Percentiles rank a stretch among this genome's conserved stretches.
Evolutionary conservation across 1,284 basidiomycete genomes (phyloP).

Genomic region (Tetrapyrgos nigripes): DNA sequence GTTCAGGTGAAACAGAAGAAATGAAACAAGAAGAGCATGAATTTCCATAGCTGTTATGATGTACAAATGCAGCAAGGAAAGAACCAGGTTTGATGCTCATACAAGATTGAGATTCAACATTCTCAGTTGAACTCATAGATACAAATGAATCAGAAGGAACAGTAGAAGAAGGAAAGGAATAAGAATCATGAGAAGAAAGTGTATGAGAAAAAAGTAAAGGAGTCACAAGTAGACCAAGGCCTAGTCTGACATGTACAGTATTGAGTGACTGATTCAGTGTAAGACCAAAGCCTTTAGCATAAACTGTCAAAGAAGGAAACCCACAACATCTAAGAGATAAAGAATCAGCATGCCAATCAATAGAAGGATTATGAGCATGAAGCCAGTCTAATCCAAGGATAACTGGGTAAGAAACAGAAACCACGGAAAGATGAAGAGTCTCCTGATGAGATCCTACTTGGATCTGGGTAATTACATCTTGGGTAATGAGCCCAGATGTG

Average conservation of each 20-base stretch:
- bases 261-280: background rate
- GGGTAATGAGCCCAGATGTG: slow-evolving; percentile 37
- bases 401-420: slow-evolving; percentile 16
- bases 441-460: slow-evolving; percentile 26
- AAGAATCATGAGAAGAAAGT: background rate
- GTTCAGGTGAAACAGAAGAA: background rate
- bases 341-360: slow-evolving; percentile 14
- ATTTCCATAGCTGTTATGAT: slow-evolving; percentile 4
- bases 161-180: background rate
- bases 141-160: background rate
- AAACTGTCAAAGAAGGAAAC: slow-evolving; percentile 16
- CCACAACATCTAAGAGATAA: slow-evolving; percentile 10
- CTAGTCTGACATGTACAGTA: background rate
- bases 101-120: background rate
- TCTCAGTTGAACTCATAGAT: background rate
- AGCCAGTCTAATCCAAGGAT: slow-evolving; percentile 23
- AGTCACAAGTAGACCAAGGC: background rate
- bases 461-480: slow-evolving; percentile 33
- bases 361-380: slow-evolving; percentile 17
- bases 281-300: slow-evolving; percentile 11
- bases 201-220: background rate
- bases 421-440: slow-evolving; percentile 9
- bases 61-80: background rate
- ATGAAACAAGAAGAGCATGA: background rate
- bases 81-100: background rate